Evolutionary conservation across 352 stramenopile genomes (phyloP).

Genomic region (Blastocystis sp.): DNA sequence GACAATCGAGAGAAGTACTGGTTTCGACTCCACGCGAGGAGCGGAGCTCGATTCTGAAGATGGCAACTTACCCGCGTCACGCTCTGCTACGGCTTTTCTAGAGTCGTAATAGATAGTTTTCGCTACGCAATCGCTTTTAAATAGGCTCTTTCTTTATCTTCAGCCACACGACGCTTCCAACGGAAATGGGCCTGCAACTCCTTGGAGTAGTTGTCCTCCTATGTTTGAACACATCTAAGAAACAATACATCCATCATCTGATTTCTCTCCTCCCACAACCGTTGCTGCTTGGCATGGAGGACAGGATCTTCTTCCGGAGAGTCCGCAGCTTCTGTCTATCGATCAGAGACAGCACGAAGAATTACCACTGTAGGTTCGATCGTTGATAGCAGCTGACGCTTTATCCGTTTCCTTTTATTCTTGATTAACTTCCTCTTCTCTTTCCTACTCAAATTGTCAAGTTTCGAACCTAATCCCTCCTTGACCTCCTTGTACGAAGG

Average conservation of each 20-base stretch:
- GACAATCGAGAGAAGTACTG: not conserved
- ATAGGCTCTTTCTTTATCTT: slow-evolving; percentile 4
- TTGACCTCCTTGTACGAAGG: slow-evolving; percentile 3
- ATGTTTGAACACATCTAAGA: not conserved
- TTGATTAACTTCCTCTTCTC: slow-evolving; percentile 54
- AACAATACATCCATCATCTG: slow-evolving; percentile 21
- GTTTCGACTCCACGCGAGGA: not conserved
- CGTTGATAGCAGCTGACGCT: not conserved
- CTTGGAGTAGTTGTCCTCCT: slow-evolving; percentile 38
- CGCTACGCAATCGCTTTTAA: slow-evolving; percentile 31
- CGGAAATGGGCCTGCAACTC: not conserved
- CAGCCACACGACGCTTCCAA: not conserved
- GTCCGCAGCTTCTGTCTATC: not conserved
- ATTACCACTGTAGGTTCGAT: not conserved
- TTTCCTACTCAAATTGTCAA: slow-evolving; percentile 2
- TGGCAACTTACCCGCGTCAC: not conserved
- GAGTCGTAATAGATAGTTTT: not conserved
- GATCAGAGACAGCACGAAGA: not conserved
- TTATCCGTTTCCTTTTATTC: slow-evolving; percentile 37
- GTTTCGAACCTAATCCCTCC: not conserved
- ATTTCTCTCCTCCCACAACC: slow-evolving; percentile 40
- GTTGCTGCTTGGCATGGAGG: not conserved
- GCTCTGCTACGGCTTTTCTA: slow-evolving; percentile 3
- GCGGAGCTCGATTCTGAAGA: not conserved
- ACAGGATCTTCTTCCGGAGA: not conserved